Conservation (phyloP, 306 rosid genomes). For the Cicer chorassanicum region DNA sequence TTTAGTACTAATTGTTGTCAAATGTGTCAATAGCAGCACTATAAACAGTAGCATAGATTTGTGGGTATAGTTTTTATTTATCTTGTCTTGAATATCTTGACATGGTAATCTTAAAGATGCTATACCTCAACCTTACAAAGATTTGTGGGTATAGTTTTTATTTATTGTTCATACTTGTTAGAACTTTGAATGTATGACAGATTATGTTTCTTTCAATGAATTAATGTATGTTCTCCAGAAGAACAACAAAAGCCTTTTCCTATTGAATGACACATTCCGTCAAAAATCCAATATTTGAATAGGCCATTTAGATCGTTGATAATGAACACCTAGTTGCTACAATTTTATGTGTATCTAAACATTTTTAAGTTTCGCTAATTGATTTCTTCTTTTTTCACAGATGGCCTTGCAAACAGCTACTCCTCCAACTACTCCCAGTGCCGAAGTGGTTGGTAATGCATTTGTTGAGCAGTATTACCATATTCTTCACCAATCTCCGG, state of each 20-base stretch:
- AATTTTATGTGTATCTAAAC: constrained; percentile 17
- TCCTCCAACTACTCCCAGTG: constrained; percentile 55
- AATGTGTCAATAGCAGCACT: no score
- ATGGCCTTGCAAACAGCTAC: constrained; percentile 69
- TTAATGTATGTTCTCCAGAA: not conserved
- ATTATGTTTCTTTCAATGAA: constrained; percentile 34
- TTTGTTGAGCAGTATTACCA: constrained; percentile 85
- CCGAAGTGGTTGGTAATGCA: constrained; percentile 75
- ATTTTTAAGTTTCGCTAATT: constrained; percentile 39
- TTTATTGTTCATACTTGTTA: constrained; percentile 22
- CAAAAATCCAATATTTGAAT: constrained; percentile 9
- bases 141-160: constrained; percentile 11
- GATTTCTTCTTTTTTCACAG: constrained; percentile 43
- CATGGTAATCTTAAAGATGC: constrained; percentile 25
- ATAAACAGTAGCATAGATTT: no score
- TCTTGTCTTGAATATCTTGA: constrained; percentile 17
- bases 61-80: no score
- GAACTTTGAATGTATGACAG: constrained; percentile 16
- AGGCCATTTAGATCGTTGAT: constrained; percentile 17
- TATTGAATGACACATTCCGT: not conserved
- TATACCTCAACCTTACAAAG: constrained; percentile 3
- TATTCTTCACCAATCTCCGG: constrained; percentile 82
- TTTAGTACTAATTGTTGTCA: no score
- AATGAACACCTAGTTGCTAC: not conserved
- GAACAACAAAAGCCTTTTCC: not conserved